Evolutionary conservation across 2,329 filamentous ascomycete species (phyloP).

Genomic region (Aspergillus sp.): DNA sequence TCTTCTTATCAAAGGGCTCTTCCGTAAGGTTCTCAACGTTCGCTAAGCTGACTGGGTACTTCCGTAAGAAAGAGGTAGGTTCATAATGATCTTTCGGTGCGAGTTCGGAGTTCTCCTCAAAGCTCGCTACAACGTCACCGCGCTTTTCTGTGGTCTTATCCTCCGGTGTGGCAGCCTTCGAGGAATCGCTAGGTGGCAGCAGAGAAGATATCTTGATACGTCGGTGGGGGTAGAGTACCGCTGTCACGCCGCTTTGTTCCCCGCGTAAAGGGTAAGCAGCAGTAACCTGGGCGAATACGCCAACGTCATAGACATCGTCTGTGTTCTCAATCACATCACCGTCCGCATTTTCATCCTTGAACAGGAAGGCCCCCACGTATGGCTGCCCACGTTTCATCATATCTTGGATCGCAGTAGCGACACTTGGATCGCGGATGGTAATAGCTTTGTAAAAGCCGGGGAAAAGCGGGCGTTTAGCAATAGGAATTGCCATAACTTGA

Average conservation of each 20-base stretch:
- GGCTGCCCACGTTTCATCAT: conserved; percentile 97
- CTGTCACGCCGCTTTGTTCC: conserved; percentile 81
- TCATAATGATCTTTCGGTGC: conserved; percentile 66
- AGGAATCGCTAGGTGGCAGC: conserved; percentile 61
- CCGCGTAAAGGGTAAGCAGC: conserved; percentile 86
- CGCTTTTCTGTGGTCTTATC: conserved; percentile 65
- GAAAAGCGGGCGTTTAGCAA: conserved; percentile 88
- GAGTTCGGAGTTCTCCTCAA: conserved; percentile 75
- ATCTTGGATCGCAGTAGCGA: conserved; percentile 88
- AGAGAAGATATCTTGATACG: conserved; percentile 87
- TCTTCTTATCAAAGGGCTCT: conserved; percentile 86
- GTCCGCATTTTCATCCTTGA: conserved; percentile 94
- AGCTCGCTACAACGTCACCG: conserved; percentile 94
- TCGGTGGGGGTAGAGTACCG: conserved; percentile 92
- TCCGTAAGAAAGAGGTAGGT: conserved; percentile 85
- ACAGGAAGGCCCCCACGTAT: conserved; percentile 93
- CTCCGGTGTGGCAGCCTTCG: conserved; percentile 32
- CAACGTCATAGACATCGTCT: conserved; percentile 91
- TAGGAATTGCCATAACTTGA: conserved; percentile 95
- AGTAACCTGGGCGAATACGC: conserved; percentile 96
- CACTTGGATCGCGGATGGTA: conserved; percentile 89
- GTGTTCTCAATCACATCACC: conserved; percentile 88
- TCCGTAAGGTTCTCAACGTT: conserved; percentile 92
- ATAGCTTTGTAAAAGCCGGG: conserved; percentile 99
- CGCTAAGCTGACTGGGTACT: conserved; percentile 89